Evolutionary conservation across 2,329 filamentous ascomycete genomes (phyloP), one percentile per base, ranked within the genome.

Genomic region (Beauveria brongniartii): DNA sequence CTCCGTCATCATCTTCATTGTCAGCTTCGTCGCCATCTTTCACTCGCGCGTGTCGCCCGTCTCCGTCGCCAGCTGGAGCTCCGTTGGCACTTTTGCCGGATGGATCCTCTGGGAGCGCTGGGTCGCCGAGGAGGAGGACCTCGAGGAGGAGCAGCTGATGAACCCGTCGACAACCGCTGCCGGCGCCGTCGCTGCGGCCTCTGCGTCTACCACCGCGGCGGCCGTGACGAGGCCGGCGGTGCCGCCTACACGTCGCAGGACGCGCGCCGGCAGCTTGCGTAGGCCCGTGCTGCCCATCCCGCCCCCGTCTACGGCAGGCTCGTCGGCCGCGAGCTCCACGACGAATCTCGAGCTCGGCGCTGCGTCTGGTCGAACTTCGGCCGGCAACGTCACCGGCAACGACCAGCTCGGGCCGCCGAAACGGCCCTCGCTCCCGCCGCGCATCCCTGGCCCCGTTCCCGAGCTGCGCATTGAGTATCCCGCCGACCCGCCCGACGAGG

Each of bases 31-130:
- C 18, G 91, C 87, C 58, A 99, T 99, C 64, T 90, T 90, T 67
- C 86, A 93, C 67, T 87, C 92, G 67, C 85, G 91, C 44, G 85
- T 97, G n/a, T 92, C 89, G 40, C 92, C 93, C 2, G 86, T 95
- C n/a, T 87, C 91, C 0, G 87, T 97, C 4, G 92, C 95, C 14
- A 88, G 89, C 65, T 92, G 89, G 82, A 90, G 91, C 52, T 96
- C 88, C 68, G 79, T 90, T 47, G 87, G 87, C 22, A 97, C 93
- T 0, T 86, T 95, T 44, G 74, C 93, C 20, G 92, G 92, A 16
- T 99, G 93, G 93, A 77, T 91, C 18, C 73, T 97, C 9, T 96
- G 92, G 89, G 93, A 97, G 69, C 86, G 84, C 70, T 97, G 93
- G 94, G 84, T 94, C 59, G 86, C 88, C 59, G 82, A 89, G 69